Evolutionary conservation across 73 alveolate species (phyloP).

Genomic region (Paramecium octaurelia): DNA sequence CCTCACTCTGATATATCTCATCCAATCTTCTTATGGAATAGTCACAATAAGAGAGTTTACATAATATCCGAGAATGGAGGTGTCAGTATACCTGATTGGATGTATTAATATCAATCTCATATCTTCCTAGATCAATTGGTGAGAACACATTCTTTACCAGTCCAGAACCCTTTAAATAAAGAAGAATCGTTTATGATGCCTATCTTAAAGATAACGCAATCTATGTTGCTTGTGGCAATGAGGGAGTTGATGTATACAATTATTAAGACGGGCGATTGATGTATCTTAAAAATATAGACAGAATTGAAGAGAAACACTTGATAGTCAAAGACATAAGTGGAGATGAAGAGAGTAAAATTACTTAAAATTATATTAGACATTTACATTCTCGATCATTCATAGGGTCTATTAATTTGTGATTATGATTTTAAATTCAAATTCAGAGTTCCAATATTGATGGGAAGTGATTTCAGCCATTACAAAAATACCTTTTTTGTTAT

Average conservation of each 20-base stretch:
- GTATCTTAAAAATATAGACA: background rate
- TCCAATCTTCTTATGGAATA: constrained; percentile 26
- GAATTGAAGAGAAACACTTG: background rate
- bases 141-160: background rate
- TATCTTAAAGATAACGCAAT: background rate
- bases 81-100: constrained; percentile 23
- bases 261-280: background rate
- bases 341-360: background rate
- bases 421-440: background rate
- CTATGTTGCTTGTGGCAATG: no score
- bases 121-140: background rate
- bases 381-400: background rate
- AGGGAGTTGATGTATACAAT: background rate
- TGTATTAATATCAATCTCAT: background rate
- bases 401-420: constrained; percentile 6
- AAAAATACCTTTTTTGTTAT: background rate
- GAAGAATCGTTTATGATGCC: background rate
- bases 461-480: background rate
- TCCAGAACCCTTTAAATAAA: background rate
- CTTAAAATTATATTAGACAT: background rate
- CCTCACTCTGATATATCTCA: background rate
- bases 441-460: background rate
- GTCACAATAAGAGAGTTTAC: background rate
- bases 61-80: background rate
- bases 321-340: constrained; percentile 5